Evolutionary conservation across 805 yeast genomes (phyloP).

Genomic region (Hagleromyces aurorensis): DNA sequence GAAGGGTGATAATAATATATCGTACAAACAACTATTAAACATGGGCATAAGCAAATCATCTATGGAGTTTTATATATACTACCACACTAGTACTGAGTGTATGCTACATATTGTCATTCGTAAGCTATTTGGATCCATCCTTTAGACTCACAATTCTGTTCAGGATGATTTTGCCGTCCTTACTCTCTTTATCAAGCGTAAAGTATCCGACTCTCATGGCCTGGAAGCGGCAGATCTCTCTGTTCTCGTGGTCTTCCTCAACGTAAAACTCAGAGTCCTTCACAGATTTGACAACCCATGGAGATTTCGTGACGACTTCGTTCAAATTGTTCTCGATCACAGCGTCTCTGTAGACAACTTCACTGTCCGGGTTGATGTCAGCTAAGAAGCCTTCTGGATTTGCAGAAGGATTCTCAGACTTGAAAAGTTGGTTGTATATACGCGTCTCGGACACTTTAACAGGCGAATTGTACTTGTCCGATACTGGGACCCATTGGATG

Average conservation of each 20-base stretch:
- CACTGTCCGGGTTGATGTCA: slow-evolving; percentile 77
- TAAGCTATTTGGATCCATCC: slow-evolving; percentile 47
- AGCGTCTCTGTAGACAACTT: slow-evolving; percentile 55
- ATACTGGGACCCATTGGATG: slow-evolving; percentile 92
- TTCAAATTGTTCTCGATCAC: slow-evolving; percentile 71
- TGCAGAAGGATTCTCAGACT: slow-evolving; percentile 82
- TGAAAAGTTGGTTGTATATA: slow-evolving; percentile 79
- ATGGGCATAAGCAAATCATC: too few relatives aligned
- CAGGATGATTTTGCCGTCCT: slow-evolving; percentile 54
- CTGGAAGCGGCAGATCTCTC: slow-evolving; percentile 92
- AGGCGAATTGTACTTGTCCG: slow-evolving; percentile 53
- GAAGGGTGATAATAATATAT: too few relatives aligned
- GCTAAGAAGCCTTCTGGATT: slow-evolving; percentile 83
- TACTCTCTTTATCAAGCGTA: slow-evolving; percentile 76
- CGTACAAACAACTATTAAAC: too few relatives aligned
- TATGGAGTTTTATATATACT: too few relatives aligned
- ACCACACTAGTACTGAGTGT: too few relatives aligned
- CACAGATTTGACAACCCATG: slow-evolving; percentile 59
- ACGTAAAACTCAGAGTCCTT: slow-evolving; percentile 58
- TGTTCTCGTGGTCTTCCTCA: slow-evolving; percentile 52
- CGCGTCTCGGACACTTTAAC: slow-evolving; percentile 67
- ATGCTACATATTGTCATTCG: too few relatives aligned
- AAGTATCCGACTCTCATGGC: slow-evolving; percentile 95
- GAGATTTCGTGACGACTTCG: slow-evolving; percentile 61
- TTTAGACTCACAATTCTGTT: slow-evolving; percentile 92